A percentile compares a stretch with the other conserved stretches of the same genome.
phyloP scores from a whole-genome alignment of 2,329 filamentous ascomycete genomes.

The Fusarium gaditjirri region DNA sequence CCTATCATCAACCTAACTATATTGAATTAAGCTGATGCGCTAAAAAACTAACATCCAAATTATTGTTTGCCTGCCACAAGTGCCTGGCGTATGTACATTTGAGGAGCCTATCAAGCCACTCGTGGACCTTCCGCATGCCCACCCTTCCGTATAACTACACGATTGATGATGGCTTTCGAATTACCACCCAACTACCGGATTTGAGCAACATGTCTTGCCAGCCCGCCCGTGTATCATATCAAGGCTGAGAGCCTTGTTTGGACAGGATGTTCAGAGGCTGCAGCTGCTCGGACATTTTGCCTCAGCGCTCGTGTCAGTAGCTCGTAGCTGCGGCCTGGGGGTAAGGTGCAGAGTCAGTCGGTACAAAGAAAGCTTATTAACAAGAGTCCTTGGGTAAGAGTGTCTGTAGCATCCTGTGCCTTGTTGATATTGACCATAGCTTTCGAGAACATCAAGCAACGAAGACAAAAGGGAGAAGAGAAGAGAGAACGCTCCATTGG shows the following conservation, averaged over 20 bases:
- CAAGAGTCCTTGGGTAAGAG: background rate
- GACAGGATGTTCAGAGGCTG: background rate
- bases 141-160: constrained; percentile 19
- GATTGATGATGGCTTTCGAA: constrained; percentile 37
- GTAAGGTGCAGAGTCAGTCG: constrained; percentile 7
- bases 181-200: constrained; percentile 34
- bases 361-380: constrained; percentile 22
- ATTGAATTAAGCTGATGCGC: constrained; percentile 19
- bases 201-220: constrained; percentile 25
- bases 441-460: background rate
- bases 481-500: background rate
- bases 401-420: background rate
- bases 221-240: constrained; percentile 10
- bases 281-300: constrained; percentile 19
- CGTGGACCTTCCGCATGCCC: constrained; percentile 25
- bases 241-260: constrained; percentile 22
- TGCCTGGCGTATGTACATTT: constrained; percentile 4
- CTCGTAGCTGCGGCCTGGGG: constrained; percentile 23
- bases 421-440: constrained; percentile 1
- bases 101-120: constrained; percentile 18
- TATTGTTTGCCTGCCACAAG: constrained; percentile 22
- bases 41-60: constrained; percentile 14
- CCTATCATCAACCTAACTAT: constrained; percentile 20
- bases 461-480: background rate
- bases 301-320: constrained; percentile 15